Conservation (phyloP, 345 rosid genomes). For the Rhodomyrtus tomentosa region DNA sequence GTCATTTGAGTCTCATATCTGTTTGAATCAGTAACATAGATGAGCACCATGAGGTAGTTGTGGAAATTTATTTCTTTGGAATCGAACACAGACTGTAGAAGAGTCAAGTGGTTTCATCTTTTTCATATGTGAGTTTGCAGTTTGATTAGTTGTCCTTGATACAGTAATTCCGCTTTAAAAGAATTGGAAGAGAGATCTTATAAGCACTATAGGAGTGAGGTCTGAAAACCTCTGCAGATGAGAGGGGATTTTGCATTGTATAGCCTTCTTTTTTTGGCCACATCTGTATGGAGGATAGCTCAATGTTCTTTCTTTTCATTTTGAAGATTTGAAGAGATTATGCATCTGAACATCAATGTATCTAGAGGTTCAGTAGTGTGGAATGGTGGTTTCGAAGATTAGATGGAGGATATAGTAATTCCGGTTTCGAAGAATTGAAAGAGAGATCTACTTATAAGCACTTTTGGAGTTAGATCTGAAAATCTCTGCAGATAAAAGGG, state of each 20-base stretch:
- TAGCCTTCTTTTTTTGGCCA: background rate
- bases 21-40: background rate
- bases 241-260: background rate
- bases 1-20: background rate
- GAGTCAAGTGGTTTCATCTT: background rate
- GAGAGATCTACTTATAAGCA: background rate
- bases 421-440: background rate
- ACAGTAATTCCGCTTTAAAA: background rate
- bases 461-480: background rate
- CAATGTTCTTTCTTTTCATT: background rate
- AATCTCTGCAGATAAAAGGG: background rate
- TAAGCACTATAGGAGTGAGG: background rate
- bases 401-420: background rate
- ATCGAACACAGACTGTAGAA: background rate
- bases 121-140: background rate
- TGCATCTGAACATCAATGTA: background rate
- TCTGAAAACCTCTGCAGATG: background rate
- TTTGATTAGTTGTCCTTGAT: background rate
- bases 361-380: background rate
- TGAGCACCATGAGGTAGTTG: background rate
- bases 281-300: background rate
- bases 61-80: background rate
- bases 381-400: background rate
- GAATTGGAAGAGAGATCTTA: background rate
- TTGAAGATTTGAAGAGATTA: background rate